Percentiles rank a stretch among this genome's conserved stretches.
Conservation (phyloP, 139 green algal genomes). For the Edaphochlamys debaryana region DNA sequence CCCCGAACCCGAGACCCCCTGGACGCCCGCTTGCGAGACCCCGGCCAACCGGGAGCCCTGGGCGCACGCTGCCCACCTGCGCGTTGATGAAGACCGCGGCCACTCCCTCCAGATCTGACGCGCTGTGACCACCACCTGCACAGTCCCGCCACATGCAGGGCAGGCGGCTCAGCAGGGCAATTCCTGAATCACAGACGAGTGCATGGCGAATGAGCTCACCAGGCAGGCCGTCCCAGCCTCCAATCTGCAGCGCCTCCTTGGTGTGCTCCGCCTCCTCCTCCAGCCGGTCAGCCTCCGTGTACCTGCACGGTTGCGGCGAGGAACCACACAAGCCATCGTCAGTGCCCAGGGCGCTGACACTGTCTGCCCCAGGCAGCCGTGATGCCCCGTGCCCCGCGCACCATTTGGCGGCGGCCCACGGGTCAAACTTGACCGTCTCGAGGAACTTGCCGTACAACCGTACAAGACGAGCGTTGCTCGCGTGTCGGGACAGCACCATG, state of each 20-base stretch:
- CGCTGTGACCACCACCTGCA: too few species aligned
- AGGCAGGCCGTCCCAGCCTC: background rate
- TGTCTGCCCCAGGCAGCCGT: too few species aligned
- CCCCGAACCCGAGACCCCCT: too few species aligned
- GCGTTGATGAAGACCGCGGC: slow-evolving; percentile 49
- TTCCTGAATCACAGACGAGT: too few species aligned
- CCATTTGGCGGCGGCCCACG: slow-evolving; percentile 48
- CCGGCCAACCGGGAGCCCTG: too few species aligned
- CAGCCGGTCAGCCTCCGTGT: slow-evolving; percentile 51
- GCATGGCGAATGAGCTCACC: too few species aligned
- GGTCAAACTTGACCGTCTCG: slow-evolving; percentile 53
- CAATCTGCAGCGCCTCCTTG: slow-evolving; percentile 6
- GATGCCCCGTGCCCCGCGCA: too few species aligned
- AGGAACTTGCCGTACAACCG: slow-evolving; percentile 56
- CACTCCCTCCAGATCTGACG: background rate
- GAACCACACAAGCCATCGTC: background rate
- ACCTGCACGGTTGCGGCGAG: background rate
- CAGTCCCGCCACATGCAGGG: too few species aligned
- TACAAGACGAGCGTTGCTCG: slow-evolving; percentile 46
- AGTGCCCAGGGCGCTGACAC: too few species aligned
- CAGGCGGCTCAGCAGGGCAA: too few species aligned
- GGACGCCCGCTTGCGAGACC: too few species aligned
- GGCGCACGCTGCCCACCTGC: too few species aligned
- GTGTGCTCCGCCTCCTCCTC: slow-evolving; percentile 38
- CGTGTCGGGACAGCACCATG: slow-evolving; percentile 48